These are phyloP conservation scores for Cyanodermella asteris DNA, from an alignment of 2,329 filamentous ascomycete species.

Conservation along the genomic window DNA sequence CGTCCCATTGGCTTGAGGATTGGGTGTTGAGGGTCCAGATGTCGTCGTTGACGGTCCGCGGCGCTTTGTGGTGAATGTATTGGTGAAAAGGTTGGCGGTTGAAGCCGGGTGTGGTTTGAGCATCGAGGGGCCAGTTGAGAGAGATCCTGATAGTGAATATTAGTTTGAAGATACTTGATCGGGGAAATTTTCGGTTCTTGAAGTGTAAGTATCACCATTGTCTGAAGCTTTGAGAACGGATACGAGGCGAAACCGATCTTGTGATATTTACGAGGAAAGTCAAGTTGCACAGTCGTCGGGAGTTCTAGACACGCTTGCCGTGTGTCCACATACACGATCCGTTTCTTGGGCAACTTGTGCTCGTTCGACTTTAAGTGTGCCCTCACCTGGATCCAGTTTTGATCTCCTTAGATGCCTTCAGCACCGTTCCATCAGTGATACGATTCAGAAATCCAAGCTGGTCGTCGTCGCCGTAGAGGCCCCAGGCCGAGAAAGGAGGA, in stretches of 20 bases:
- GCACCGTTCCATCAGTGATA: slow-evolving; percentile 32
- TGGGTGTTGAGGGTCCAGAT: slow-evolving; percentile 37
- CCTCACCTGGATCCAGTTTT: slow-evolving; percentile 27
- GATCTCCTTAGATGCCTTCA: slow-evolving; percentile 30
- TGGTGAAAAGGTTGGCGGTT: slow-evolving; percentile 33
- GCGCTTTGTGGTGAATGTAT: slow-evolving; percentile 28
- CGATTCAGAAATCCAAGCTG: slow-evolving; percentile 40
- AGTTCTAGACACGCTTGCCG: too few relatives aligned
- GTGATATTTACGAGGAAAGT: background rate
- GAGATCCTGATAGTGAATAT: slow-evolving; percentile 24
- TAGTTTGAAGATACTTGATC: too few relatives aligned
- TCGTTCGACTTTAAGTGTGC: background rate
- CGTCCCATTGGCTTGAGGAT: slow-evolving; percentile 36
- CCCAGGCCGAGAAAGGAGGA: slow-evolving; percentile 17
- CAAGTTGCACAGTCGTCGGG: background rate
- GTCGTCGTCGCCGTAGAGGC: slow-evolving; percentile 33
- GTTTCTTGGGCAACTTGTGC: too few relatives aligned
- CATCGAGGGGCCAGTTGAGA: slow-evolving; percentile 38
- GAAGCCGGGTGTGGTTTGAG: slow-evolving; percentile 33
- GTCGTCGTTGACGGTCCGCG: slow-evolving; percentile 37
- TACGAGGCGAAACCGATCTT: too few relatives aligned
- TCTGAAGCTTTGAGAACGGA: too few relatives aligned
- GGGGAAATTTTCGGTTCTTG: too few relatives aligned
- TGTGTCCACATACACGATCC: too few relatives aligned
- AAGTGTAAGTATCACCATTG: too few relatives aligned